Evolutionary conservation across 208 protist genomes (phyloP).

Genomic region (Perkinsela sp.): DNA sequence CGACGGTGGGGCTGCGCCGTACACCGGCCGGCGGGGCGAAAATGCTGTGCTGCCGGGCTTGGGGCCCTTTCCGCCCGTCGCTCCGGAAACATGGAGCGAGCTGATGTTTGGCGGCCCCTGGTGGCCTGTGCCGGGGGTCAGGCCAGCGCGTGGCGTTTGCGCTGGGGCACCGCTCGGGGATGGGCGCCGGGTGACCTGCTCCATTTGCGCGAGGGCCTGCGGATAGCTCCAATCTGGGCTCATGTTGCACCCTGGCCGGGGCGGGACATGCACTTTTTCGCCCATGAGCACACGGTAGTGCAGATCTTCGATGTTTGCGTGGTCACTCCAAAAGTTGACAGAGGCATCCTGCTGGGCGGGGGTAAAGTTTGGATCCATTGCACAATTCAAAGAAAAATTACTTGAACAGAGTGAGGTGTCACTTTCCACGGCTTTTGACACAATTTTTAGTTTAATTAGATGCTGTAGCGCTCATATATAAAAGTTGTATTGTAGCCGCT

Average conservation of each 20-base stretch:
- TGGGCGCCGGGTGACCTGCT: conserved; percentile 1
- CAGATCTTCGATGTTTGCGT: background rate
- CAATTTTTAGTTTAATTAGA: no score
- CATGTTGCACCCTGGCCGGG: background rate
- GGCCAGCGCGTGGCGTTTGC: background rate
- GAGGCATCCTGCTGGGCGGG: background rate
- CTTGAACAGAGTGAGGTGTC: no score
- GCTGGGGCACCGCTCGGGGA: background rate
- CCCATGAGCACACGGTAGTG: background rate
- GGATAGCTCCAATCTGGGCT: background rate
- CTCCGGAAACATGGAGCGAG: background rate
- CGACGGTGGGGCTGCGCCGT: background rate
- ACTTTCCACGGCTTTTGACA: no score
- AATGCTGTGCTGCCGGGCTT: background rate
- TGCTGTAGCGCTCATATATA: no score
- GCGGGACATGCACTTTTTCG: background rate
- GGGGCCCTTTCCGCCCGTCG: background rate
- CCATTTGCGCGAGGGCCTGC: background rate
- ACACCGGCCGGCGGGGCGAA: background rate
- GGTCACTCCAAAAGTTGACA: background rate
- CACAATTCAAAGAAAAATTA: no score
- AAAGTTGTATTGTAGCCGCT: no score
- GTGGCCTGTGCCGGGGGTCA: background rate
- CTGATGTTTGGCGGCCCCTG: background rate
- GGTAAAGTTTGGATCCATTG: no score